Conservation (phyloP, 2,329 filamentous ascomycete genomes). For the Talaromyces sp. region DNA sequence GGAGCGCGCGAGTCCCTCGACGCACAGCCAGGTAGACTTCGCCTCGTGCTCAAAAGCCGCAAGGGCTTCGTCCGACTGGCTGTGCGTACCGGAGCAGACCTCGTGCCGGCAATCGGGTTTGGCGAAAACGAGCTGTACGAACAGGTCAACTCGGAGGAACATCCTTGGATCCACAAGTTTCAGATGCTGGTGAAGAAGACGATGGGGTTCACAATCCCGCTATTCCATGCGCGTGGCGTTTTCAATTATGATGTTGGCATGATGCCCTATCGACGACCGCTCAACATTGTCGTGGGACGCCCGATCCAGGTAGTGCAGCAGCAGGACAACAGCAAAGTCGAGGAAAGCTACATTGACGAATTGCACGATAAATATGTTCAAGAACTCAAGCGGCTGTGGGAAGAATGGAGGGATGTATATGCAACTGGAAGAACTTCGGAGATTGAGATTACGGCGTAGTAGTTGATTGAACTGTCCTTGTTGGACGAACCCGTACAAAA, state of each 20-base stretch:
- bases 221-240: slow-evolving; percentile 83
- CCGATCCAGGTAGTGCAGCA: slow-evolving; percentile 66
- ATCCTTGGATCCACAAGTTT: slow-evolving; percentile 71
- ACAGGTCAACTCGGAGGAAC: slow-evolving; percentile 69
- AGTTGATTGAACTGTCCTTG: slow-evolving; percentile 8
- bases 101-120: slow-evolving; percentile 88
- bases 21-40: slow-evolving; percentile 70
- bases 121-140: slow-evolving; percentile 97
- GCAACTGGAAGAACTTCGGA: slow-evolving; percentile 38
- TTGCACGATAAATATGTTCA: slow-evolving; percentile 73
- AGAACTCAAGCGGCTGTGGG: slow-evolving; percentile 46
- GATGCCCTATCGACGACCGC: slow-evolving; percentile 82
- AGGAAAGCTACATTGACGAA: slow-evolving; percentile 70
- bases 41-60: slow-evolving; percentile 72
- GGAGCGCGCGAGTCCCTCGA: slow-evolving; percentile 90
- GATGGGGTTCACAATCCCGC: slow-evolving; percentile 86
- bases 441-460: slow-evolving; percentile 38
- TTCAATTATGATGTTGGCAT: slow-evolving; percentile 98
- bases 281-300: slow-evolving; percentile 84
- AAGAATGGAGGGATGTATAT: slow-evolving; percentile 43
- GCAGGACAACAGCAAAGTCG: slow-evolving; percentile 55
- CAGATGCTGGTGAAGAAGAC: slow-evolving; percentile 81
- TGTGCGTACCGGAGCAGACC: slow-evolving; percentile 82
- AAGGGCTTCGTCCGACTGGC: slow-evolving; percentile 95
- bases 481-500: neutral